phyloP scores from a whole-genome alignment of 805 yeast genomes.

The Cyberlindnera mississippiensis region DNA sequence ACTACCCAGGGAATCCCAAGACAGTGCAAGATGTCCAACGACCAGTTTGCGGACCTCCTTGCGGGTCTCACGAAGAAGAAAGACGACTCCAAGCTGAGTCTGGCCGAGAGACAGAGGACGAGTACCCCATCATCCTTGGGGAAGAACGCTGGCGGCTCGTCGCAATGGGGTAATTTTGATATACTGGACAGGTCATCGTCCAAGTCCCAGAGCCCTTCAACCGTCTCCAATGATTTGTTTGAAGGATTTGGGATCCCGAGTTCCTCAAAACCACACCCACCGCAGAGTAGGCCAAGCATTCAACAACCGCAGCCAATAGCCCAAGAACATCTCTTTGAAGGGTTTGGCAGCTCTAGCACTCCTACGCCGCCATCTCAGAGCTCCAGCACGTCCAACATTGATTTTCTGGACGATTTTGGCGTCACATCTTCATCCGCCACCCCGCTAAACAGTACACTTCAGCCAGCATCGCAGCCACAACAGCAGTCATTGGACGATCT shows the following conservation, averaged over 20 bases:
- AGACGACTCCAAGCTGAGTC: slow-evolving; percentile 27
- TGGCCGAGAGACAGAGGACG: slow-evolving; percentile 33
- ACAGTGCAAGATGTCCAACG: slow-evolving; percentile 15
- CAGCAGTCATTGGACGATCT: slow-evolving; percentile 26
- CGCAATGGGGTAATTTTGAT: slow-evolving; percentile 37
- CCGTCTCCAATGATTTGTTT: slow-evolving; percentile 13
- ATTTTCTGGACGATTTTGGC: slow-evolving; percentile 20
- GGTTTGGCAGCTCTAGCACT: slow-evolving; percentile 11
- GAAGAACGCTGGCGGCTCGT: neutral
- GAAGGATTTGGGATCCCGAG: slow-evolving; percentile 24
- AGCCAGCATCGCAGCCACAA: slow-evolving; percentile 1
- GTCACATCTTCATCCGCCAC: slow-evolving; percentile 2
- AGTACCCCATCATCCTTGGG: neutral
- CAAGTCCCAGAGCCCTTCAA: slow-evolving; percentile 1
- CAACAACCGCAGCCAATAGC: slow-evolving; percentile 3
- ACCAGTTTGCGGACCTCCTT: slow-evolving; percentile 28
- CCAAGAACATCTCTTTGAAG: slow-evolving; percentile 22
- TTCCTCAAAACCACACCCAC: neutral
- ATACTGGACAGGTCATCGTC: slow-evolving; percentile 23
- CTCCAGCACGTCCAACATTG: slow-evolving; percentile 1
- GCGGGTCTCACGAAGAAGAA: slow-evolving; percentile 22
- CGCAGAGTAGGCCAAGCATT: neutral
- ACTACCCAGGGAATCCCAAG: too few relatives aligned
- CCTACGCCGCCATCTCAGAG: slow-evolving; percentile 1
- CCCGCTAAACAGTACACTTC: slow-evolving; percentile 1